These are phyloP conservation scores for Mycena floridula DNA, from an alignment of 768 basidiomycete species.

Conservation along the genomic window DNA sequence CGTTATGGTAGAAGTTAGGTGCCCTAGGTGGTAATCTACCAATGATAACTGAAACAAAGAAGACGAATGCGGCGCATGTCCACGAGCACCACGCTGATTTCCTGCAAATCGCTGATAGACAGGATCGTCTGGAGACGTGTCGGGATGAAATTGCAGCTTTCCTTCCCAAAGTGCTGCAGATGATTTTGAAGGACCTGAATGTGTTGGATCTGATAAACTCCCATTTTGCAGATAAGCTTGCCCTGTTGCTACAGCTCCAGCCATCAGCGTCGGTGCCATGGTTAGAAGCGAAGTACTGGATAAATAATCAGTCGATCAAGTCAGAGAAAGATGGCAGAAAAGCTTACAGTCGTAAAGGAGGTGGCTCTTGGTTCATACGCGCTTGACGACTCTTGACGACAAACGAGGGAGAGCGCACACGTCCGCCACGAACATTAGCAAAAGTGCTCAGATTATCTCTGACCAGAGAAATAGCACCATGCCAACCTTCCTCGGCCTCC, in stretches of 20 bases:
- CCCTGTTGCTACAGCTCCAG: conserved; percentile 68
- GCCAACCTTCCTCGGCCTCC: conserved; percentile 59
- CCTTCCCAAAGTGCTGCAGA: conserved; percentile 83
- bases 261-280: conserved; percentile 71
- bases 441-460: conserved; percentile 86
- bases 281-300: conserved; percentile 35
- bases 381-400: conserved; percentile 74
- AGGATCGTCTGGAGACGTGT: conserved; percentile 66
- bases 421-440: conserved; percentile 77
- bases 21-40: too few species aligned
- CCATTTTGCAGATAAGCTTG: conserved; percentile 52
- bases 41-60: too few species aligned
- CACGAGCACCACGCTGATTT: conserved; percentile 9
- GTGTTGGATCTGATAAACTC: conserved; percentile 67
- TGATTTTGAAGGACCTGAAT: conserved; percentile 71
- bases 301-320: background rate
- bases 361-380: conserved; percentile 41
- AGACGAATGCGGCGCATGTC: too few species aligned
- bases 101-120: conserved; percentile 27
- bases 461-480: conserved; percentile 73
- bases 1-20: too few species aligned
- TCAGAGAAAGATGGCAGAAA: too few species aligned
- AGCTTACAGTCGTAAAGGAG: conserved; percentile 28
- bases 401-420: conserved; percentile 78
- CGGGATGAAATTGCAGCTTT: conserved; percentile 83